A percentile compares a stretch with the other conserved stretches of the same genome.
phyloP scores from a whole-genome alignment of 345 rosid species.

The Kandelia obovata region DNA sequence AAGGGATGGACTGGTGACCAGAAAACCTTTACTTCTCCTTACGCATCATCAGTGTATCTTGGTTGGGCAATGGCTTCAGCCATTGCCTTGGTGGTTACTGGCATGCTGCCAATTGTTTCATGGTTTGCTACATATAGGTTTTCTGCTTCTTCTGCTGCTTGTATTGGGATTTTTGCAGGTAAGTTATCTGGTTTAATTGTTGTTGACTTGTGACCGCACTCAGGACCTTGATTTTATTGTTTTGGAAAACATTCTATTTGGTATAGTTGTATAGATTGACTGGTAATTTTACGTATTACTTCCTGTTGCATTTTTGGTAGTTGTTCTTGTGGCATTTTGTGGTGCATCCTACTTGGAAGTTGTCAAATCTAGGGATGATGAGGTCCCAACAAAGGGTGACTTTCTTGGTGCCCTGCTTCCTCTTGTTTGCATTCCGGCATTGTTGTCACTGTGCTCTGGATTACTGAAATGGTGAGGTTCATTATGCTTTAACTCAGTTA shows the following conservation, averaged over 20 bases:
- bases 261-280: slow-evolving; percentile 11
- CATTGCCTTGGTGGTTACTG: slow-evolving; percentile 84
- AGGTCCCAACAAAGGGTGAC: slow-evolving; percentile 80
- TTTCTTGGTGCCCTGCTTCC: slow-evolving; percentile 98
- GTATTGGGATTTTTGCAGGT: slow-evolving; percentile 84
- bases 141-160: slow-evolving; percentile 81
- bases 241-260: slow-evolving; percentile 2
- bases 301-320: slow-evolving; percentile 44
- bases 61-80: slow-evolving; percentile 99
- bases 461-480: slow-evolving; percentile 78
- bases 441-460: slow-evolving; percentile 84
- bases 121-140: slow-evolving; percentile 98
- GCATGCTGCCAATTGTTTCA: slow-evolving; percentile 88
- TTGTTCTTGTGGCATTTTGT: slow-evolving; percentile 88
- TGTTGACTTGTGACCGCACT: background rate
- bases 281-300: slow-evolving; percentile 11
- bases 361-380: slow-evolving; percentile 78
- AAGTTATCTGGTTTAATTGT: slow-evolving; percentile 21
- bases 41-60: slow-evolving; percentile 80
- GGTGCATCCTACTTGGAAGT: slow-evolving; percentile 90
- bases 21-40: slow-evolving; percentile 65
- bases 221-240: slow-evolving; percentile 11
- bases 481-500: slow-evolving; percentile 1
- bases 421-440: slow-evolving; percentile 87
- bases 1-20: slow-evolving; percentile 65